phyloP scores from a whole-genome alignment of 1,139 yeast species.

The Geotrichum bryndzae region DNA sequence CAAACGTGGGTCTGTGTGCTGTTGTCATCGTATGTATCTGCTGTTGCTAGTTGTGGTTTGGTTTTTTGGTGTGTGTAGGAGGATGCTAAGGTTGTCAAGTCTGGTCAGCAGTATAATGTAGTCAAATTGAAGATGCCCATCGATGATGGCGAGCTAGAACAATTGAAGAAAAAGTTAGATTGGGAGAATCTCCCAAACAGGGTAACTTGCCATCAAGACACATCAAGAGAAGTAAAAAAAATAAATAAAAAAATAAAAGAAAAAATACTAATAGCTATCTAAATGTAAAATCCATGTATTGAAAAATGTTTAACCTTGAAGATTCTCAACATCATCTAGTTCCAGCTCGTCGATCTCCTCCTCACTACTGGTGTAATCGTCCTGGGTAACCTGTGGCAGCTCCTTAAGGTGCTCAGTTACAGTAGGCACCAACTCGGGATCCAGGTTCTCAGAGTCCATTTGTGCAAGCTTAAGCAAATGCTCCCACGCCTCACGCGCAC shows the following conservation, averaged over 20 bases:
- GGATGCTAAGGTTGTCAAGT: not conserved
- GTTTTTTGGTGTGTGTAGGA: not conserved
- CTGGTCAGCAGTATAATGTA: not conserved
- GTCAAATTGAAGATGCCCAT: not conserved
- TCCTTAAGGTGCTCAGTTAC: constrained; percentile 31
- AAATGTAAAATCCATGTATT: not conserved
- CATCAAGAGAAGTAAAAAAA: not conserved
- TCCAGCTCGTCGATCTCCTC: constrained; percentile 22
- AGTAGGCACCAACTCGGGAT: constrained; percentile 30
- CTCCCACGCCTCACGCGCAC: constrained; percentile 33
- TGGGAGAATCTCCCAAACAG: constrained; percentile 1
- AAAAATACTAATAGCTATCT: not conserved
- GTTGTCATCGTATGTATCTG: constrained; percentile 54
- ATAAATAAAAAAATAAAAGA: not conserved
- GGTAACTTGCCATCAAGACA: not conserved
- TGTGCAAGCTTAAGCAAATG: constrained; percentile 25
- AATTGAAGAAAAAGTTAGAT: not conserved
- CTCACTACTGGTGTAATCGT: constrained; percentile 27
- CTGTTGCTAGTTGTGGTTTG: not conserved
- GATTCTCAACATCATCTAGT: constrained; percentile 20
- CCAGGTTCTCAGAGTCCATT: constrained; percentile 25
- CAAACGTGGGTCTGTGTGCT: constrained; percentile 85
- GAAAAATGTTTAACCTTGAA: constrained; percentile 14
- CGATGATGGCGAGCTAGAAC: not conserved
- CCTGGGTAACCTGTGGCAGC: constrained; percentile 35